These are phyloP conservation scores for Penicillium verhagenii DNA, from an alignment of 495 filamentous ascomycete genomes.

Conservation along the genomic window DNA sequence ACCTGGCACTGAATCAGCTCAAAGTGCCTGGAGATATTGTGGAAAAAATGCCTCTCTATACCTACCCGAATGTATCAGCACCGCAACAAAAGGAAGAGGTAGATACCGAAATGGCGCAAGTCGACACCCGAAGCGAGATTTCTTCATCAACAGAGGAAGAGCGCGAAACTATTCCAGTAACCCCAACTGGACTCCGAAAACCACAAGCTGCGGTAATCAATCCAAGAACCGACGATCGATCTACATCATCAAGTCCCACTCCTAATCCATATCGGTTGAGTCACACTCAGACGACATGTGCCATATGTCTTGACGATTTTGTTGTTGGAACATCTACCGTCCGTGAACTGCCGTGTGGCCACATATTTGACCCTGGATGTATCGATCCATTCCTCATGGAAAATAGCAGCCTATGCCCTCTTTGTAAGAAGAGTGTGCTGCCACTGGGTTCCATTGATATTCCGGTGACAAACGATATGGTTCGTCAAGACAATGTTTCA, in stretches of 20 bases:
- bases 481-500: constrained; percentile 61
- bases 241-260: not conserved
- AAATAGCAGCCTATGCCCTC: constrained; percentile 76
- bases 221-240: not conserved
- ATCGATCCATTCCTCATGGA: constrained; percentile 75
- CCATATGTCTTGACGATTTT: constrained; percentile 85
- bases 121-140: constrained; percentile 5
- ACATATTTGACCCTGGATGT: constrained; percentile 89
- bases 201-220: constrained; percentile 22
- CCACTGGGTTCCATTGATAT: constrained; percentile 63
- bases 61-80: constrained; percentile 54
- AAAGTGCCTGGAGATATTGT: constrained; percentile 68
- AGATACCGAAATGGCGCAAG: constrained; percentile 6
- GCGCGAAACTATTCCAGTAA: not conserved
- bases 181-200: constrained; percentile 8
- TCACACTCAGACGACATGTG: constrained; percentile 59
- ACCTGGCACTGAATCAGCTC: constrained; percentile 71
- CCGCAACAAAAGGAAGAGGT: constrained; percentile 6
- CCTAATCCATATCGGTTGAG: constrained; percentile 21
- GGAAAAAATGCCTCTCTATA: constrained; percentile 69
- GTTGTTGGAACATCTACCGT: constrained; percentile 63
- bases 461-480: constrained; percentile 78
- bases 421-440: constrained; percentile 80
- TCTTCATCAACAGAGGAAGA: constrained; percentile 3
- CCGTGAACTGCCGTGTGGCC: constrained; percentile 80